Conservation (phyloP, 768 basidiomycete genomes). For the Russula foetens region DNA sequence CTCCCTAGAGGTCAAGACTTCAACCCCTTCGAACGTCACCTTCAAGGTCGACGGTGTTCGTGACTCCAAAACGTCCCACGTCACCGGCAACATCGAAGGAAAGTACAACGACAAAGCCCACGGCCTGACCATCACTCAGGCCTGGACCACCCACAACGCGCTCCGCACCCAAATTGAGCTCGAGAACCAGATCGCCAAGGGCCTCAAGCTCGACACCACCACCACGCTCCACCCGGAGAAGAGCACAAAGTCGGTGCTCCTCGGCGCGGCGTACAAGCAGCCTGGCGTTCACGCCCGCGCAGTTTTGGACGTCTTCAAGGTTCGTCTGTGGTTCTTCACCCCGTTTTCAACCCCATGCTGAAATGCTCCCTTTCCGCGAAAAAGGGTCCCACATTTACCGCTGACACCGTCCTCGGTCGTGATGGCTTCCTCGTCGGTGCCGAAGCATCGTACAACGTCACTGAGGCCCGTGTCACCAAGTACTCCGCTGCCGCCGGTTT, state of each 20-base stretch:
- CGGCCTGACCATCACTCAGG: slow-evolving; percentile 89
- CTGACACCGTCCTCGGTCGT: slow-evolving; percentile 91
- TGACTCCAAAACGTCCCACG: slow-evolving; percentile 63
- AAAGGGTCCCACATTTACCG: slow-evolving; percentile 94
- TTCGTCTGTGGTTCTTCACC: slow-evolving; percentile 27
- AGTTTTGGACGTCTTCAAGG: slow-evolving; percentile 90
- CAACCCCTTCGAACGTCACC: slow-evolving; percentile 79
- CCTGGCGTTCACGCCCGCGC: slow-evolving; percentile 90
- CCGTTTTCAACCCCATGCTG: not conserved
- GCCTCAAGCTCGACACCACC: slow-evolving; percentile 89
- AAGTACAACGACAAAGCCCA: slow-evolving; percentile 90
- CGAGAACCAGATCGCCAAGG: slow-evolving; percentile 95
- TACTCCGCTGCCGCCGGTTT: slow-evolving; percentile 91
- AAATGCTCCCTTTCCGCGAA: not conserved
- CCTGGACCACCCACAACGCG: slow-evolving; percentile 92
- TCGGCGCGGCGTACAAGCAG: slow-evolving; percentile 90
- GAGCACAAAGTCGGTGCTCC: slow-evolving; percentile 72
- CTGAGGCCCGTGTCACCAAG: slow-evolving; percentile 82
- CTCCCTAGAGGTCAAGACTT: slow-evolving; percentile 79
- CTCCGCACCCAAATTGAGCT: slow-evolving; percentile 90
- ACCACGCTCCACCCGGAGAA: slow-evolving; percentile 84
- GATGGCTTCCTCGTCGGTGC: slow-evolving; percentile 96
- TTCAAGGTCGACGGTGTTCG: slow-evolving; percentile 90
- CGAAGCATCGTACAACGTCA: slow-evolving; percentile 95
- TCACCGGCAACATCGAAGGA: slow-evolving; percentile 89